Conservation (phyloP, 179 eudicot species). For the Camellia oleifera region DNA sequence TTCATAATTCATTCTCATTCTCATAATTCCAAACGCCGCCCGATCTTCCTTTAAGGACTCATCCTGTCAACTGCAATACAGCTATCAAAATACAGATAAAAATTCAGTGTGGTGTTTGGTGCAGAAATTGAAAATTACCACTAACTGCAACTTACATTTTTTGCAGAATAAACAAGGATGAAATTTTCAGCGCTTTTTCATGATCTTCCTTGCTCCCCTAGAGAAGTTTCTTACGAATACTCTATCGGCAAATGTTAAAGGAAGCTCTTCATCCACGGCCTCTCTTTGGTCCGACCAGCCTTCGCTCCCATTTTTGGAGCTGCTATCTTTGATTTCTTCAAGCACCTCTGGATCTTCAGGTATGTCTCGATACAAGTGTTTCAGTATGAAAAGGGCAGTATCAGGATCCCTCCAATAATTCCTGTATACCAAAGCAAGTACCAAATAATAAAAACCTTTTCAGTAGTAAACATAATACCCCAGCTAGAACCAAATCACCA, state of each 20-base stretch:
- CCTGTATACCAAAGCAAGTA: conserved; percentile 32
- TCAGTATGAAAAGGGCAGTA: conserved; percentile 88
- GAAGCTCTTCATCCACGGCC: conserved; percentile 58
- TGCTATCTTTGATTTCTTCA: conserved; percentile 18
- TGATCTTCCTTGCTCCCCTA: conserved; percentile 27
- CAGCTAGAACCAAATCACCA: background rate
- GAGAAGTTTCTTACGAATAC: conserved; percentile 39
- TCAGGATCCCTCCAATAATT: conserved; percentile 95
- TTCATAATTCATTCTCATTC: background rate
- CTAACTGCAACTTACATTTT: background rate
- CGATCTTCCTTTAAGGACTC: background rate
- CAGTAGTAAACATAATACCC: background rate
- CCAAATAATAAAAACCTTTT: background rate
- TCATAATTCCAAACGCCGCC: background rate
- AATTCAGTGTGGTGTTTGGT: background rate
- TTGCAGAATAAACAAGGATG: background rate
- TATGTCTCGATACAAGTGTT: conserved; percentile 75
- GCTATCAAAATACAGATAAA: background rate
- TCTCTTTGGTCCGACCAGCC: conserved; percentile 38
- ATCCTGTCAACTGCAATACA: conserved; percentile 21
- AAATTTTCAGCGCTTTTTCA: conserved; percentile 13
- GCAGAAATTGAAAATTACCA: background rate
- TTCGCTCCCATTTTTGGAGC: conserved; percentile 21
- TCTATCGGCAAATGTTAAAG: conserved; percentile 64
- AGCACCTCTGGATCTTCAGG: conserved; percentile 44